Evolutionary conservation across 2,329 filamentous ascomycete species (phyloP).

Genomic region (Fusarium liriodendri): DNA sequence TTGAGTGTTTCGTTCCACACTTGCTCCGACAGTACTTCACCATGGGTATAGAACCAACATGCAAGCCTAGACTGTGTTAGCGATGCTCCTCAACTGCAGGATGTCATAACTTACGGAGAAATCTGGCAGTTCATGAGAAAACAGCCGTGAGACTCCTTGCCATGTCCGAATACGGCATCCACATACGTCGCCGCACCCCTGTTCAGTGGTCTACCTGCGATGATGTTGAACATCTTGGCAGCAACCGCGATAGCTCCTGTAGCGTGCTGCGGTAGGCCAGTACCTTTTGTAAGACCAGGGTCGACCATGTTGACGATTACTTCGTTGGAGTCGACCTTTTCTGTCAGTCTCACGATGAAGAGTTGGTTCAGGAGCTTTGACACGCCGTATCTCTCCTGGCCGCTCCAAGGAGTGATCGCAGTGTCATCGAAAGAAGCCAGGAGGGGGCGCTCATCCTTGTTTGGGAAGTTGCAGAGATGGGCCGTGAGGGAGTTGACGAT

Average conservation of each 20-base stretch:
- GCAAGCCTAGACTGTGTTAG: constrained; percentile 15
- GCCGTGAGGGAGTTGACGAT: constrained; percentile 47
- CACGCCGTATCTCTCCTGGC: constrained; percentile 41
- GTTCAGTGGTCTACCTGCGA: constrained; percentile 47
- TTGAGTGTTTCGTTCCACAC: constrained; percentile 35
- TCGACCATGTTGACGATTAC: constrained; percentile 52
- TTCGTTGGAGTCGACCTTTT: constrained; percentile 48
- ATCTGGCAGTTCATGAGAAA: constrained; percentile 60
- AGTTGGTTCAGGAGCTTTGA: constrained; percentile 49
- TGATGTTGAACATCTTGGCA: constrained; percentile 5
- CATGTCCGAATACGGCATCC: constrained; percentile 58
- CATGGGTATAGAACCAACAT: constrained; percentile 29
- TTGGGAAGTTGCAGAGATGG: constrained; percentile 42
- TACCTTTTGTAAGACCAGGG: constrained; percentile 46
- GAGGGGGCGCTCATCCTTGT: constrained; percentile 39
- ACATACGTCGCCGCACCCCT: constrained; percentile 60
- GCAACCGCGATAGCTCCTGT: constrained; percentile 7
- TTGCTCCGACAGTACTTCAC: constrained; percentile 16
- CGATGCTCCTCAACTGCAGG: fast-evolving
- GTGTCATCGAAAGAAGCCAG: constrained; percentile 45
- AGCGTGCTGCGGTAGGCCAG: constrained; percentile 31
- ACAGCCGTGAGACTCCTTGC: constrained; percentile 62
- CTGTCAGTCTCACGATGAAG: constrained; percentile 52
- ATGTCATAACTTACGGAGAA: constrained; percentile 25
- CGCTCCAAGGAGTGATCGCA: constrained; percentile 32